phyloP scores from a whole-genome alignment of 106 monocot species.

The Phalaenopsis aphrodite region DNA sequence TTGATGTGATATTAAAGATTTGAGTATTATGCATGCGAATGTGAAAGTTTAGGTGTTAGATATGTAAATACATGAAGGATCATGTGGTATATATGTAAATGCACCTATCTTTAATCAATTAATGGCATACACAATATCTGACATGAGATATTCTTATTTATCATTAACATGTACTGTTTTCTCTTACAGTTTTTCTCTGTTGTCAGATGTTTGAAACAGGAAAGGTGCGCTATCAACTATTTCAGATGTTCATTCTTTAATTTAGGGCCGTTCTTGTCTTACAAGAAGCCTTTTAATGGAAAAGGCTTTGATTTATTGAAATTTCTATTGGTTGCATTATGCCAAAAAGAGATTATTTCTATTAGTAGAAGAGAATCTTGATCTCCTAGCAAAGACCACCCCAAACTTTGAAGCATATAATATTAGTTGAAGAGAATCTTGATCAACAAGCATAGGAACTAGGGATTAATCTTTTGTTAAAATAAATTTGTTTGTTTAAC shows the following conservation, averaged over 20 bases:
- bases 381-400: too few species aligned
- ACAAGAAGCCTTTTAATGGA: background rate
- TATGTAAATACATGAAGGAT: too few species aligned
- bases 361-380: background rate
- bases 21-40: too few species aligned
- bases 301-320: background rate
- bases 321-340: background rate
- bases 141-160: background rate
- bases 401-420: too few species aligned
- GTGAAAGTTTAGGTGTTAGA: too few species aligned
- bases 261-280: background rate
- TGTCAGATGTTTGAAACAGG: background rate
- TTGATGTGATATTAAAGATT: too few species aligned
- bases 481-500: too few species aligned
- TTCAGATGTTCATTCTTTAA: background rate
- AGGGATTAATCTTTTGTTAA: too few species aligned
- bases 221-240: background rate
- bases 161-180: background rate
- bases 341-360: background rate
- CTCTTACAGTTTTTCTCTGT: background rate
- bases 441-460: too few species aligned
- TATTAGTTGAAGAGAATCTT: too few species aligned
- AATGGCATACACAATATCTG: too few species aligned
- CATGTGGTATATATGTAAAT: background rate
- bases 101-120: too few species aligned